Evolutionary conservation across 768 basidiomycete species (phyloP), one percentile per base, ranked within the genome.

Genomic region (Crepidotus variabilis): DNA sequence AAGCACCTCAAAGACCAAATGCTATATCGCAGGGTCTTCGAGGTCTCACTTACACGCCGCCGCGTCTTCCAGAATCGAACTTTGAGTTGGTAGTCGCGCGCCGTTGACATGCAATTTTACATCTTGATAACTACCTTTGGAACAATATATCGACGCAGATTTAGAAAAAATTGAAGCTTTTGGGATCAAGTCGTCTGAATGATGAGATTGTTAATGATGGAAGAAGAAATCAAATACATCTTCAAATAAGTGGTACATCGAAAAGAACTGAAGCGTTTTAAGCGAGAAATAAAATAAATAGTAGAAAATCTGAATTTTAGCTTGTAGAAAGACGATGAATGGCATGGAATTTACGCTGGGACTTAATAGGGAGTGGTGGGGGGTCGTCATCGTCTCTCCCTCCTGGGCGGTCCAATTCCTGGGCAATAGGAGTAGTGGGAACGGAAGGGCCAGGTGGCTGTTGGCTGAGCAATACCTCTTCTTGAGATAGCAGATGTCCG

Each of bases 291-390:
- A 43, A 43, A 20, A 20, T 43, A 43, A 11, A 14, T 14, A 3
- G 18, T 14, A 16, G 13, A 11, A 11, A 43, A 43, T 4, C 14
- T 20, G 3, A 43, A 43, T 14, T 43, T 11, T 20, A 43, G 18
- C 39, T 43, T 4, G 39, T 5, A n/a, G 55, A 51, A 2, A 51
- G 28, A 45, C 55, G 55, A 18, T 51, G 55, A 13, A 56, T 43
- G 2, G 55, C 47, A 23, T 50, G 50, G 24, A 59, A 54, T 28
- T 59, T 59, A 35, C 58, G 50, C 23, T 59, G 58, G 1, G 58
- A 52, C 43, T 59, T 59, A 10, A 58, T 54, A 16, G 57, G 57
- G 13, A 59, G 55, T 8, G 55, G 55, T 20, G 45, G 49, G 21
- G 20, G 18, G 22, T 56, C 47, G 3, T 49, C 55, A n/a, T 50